Conservation (phyloP, 441 rosid species). For the Populus hybrid region DNA sequence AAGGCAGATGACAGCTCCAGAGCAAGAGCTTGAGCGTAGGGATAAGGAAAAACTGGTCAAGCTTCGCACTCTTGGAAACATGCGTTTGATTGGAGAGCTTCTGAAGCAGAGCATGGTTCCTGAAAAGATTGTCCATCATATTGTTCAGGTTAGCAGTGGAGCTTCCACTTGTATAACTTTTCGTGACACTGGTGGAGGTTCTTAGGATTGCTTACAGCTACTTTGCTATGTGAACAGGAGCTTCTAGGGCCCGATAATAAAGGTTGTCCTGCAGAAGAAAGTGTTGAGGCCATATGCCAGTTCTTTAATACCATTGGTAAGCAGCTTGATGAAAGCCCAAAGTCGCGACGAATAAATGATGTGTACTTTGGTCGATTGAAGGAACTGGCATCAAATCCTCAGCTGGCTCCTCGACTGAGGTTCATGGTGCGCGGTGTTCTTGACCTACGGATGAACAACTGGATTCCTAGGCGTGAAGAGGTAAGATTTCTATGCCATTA, state of each 20-base stretch:
- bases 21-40: constrained; percentile 72
- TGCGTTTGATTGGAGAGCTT: constrained; percentile 89
- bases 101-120: constrained; percentile 91
- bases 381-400: constrained; percentile 58
- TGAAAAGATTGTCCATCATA: constrained; percentile 82
- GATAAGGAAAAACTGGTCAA: constrained; percentile 75
- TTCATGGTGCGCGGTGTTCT: constrained; percentile 77
- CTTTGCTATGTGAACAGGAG: constrained; percentile 44
- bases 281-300: constrained; percentile 87
- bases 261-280: constrained; percentile 74
- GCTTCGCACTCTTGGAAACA: constrained; percentile 84
- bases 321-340: constrained; percentile 74
- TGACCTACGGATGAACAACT: constrained; percentile 68
- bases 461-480: constrained; percentile 98
- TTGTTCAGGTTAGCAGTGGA: constrained; percentile 51
- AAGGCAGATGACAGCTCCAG: constrained; percentile 69
- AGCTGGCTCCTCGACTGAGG: constrained; percentile 64
- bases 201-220: constrained; percentile 10
- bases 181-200: neutral
- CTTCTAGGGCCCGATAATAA: constrained; percentile 65
- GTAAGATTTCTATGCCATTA: constrained; percentile 27
- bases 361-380: constrained; percentile 57
- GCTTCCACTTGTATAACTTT: neutral
- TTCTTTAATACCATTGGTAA: constrained; percentile 79
- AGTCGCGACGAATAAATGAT: constrained; percentile 68